Base-by-base conservation (phyloP, 768 basidiomycete genomes). In the Serendipita sp. region DNA sequence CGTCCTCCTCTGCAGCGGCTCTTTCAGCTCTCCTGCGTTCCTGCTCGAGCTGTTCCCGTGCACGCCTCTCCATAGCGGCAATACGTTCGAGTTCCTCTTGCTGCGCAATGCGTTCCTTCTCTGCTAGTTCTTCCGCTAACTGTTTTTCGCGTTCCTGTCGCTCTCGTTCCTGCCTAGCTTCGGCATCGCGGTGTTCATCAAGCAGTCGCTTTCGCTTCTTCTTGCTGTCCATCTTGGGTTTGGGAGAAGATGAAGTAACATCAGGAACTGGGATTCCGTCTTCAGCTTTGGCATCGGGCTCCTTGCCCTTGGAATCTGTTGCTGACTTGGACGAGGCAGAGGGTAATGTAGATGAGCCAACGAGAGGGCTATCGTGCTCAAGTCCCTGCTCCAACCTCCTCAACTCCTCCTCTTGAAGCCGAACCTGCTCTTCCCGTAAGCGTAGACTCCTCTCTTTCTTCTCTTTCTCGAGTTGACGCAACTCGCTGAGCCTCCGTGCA, bases 61-160 rank as follows among this genome's bases (percentile, higher is more conserved):
- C 42, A 38, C 51, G 50, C 4, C 48, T 63, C 51, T 31, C 31
- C 14, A 16, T 68, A 84, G 82, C 69, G 85, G 86, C 43, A 26
- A 43, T 24, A 20, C 60, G 60, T 24, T 41, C 42, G 24, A 51
- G 17, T 63, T 26, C 62, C 62, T 51, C 53, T 48, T 14, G 62
- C 24, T 53, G n/a, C 44, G 45, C 22, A 44, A 44, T 28, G 26
- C 33, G 33, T 31, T 31, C 42, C n/a, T 16, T 33, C 9, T 26
- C 62, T 43, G 13, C 34, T 26, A 3, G 62, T 53, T 26, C 22
- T 64, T 78, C 75, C 50, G 80, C 77, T 30, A 79, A 79, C 31
- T 82, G 79, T 67, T 86, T 83, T 22, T 78, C 82, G 65, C 85
- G 24, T 9, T 22, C 53, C n/a, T 28, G 26, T 9, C 53, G 11